Base-by-base conservation (phyloP, 371 early-diverging fungal species). In the Funneliformis caledonium region DNA sequence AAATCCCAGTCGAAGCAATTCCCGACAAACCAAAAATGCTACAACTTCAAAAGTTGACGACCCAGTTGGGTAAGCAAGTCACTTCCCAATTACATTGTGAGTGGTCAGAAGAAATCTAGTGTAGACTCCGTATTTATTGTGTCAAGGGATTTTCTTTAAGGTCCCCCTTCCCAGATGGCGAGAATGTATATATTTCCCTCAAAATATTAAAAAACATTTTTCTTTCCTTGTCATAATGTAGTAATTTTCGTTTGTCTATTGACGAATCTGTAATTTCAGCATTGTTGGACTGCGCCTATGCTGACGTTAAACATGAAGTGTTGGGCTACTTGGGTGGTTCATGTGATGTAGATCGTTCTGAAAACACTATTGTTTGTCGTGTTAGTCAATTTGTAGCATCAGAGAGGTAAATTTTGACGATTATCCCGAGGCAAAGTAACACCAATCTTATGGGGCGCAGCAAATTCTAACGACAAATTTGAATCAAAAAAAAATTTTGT, bases 21-120 rank as follows among this genome's bases (percentile, higher is more conserved):
- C 56, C 7, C 56, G 56, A 56, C 56, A 56, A 56, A 52, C 52
- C 16, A 56, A 56, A 7, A 56, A 56, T n/a, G 56, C n/a, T 6
- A 56, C 56, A 56, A 56, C 7, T 56, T 56, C 19, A 56, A 56
- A 56, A 56, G 56, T 56, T 56, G 56, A 56, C 56, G 56, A 56
- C 56, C 56, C 56, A 56, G 56, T 77, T 78, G 78, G 78, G 78
- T 78, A 78, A 78, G 78, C 78, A 78, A 65, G 78, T 69, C 47
- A 67, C 69, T 78, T 78, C 78, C 50, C 78, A 78, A 69, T 78
- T 78, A 60, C 78, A 78, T 78, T 78, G 78, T 78, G 78, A 78
- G 78, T 78, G 65, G 68, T 68, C 78, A 48, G 76, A 37, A 61
- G 42, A 43, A 43, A 70, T n/a, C 47, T n/a, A n/a, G 37, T 14